phyloP scores from a whole-genome alignment of 1,284 basidiomycete genomes.

The Blastosporella zonata region DNA sequence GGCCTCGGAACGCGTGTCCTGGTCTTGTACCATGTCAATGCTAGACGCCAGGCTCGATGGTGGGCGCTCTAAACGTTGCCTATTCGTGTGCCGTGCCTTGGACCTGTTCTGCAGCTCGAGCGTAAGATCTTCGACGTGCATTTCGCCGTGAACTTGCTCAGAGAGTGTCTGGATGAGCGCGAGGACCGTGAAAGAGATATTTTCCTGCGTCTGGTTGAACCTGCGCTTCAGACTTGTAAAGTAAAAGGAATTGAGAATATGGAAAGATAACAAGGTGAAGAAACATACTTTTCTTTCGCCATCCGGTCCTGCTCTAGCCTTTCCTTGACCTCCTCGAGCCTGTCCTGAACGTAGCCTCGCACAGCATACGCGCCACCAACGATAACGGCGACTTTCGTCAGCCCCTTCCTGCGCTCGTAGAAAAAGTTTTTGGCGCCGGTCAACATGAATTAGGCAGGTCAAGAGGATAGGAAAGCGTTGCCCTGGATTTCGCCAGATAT shows the following conservation, averaged over 20 bases:
- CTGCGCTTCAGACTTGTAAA: constrained; percentile 63
- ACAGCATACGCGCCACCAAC: constrained; percentile 68
- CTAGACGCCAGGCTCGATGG: constrained; percentile 45
- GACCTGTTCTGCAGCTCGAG: constrained; percentile 60
- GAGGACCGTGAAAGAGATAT: constrained; percentile 79
- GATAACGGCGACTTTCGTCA: constrained; percentile 37
- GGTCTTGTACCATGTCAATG: constrained; percentile 40
- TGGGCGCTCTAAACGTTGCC: constrained; percentile 19
- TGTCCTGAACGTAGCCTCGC: constrained; percentile 61
- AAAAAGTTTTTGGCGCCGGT: constrained; percentile 39
- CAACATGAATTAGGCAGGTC: background rate
- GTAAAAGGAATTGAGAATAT: constrained; percentile 1
- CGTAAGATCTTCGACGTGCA: constrained; percentile 83
- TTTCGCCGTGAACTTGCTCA: constrained; percentile 66
- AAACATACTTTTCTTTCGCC: constrained; percentile 74
- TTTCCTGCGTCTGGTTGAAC: constrained; percentile 81
- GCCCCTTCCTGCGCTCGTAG: constrained; percentile 43
- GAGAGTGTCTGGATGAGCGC: constrained; percentile 78
- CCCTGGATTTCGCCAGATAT: background rate
- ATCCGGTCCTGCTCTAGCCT: constrained; percentile 59
- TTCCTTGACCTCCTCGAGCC: constrained; percentile 71
- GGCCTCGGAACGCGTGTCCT: constrained; percentile 50
- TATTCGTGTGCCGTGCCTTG: constrained; percentile 27
- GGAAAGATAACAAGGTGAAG: background rate
- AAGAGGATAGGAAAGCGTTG: background rate